These are phyloP conservation scores for Tricholoma sp. DNA, from an alignment of 768 basidiomycete genomes.

Conservation along the genomic window DNA sequence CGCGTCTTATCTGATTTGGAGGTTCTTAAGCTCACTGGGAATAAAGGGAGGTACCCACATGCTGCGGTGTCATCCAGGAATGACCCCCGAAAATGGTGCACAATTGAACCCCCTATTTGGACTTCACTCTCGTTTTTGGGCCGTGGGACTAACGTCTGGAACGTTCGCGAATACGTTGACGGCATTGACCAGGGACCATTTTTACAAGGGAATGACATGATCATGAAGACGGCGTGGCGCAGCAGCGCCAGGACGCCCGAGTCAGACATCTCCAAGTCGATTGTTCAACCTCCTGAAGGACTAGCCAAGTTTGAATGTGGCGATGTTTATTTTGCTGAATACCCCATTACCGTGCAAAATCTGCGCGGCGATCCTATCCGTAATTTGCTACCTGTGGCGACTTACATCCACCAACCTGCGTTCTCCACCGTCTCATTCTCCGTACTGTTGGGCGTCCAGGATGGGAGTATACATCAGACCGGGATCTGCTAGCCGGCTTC, in stretches of 20 bases:
- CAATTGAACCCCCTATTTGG: conserved; percentile 16
- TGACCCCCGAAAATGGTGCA: conserved; percentile 10
- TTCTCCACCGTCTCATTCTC: conserved; percentile 8
- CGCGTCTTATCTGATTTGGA: not conserved
- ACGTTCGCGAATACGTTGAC: too few species aligned
- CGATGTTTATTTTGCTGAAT: conserved; percentile 1
- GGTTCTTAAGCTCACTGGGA: not conserved
- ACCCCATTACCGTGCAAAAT: conserved; percentile 7
- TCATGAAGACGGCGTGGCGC: too few species aligned
- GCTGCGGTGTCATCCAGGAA: too few species aligned
- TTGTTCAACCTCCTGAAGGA: conserved; percentile 1
- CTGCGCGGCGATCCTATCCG: conserved; percentile 4
- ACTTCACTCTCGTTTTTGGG: conserved; percentile 13
- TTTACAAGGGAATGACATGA: too few species aligned
- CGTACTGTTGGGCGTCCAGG: conserved; percentile 13
- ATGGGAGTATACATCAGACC: conserved; percentile 13
- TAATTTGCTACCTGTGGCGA: not conserved
- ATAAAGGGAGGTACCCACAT: too few species aligned
- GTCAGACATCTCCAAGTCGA: too few species aligned
- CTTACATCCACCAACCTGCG: not conserved
- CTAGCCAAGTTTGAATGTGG: conserved; percentile 15
- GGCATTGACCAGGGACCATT: too few species aligned
- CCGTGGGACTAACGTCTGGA: conserved; percentile 6
- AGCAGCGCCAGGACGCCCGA: too few species aligned
- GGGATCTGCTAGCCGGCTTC: conserved; percentile 13